A percentile compares a stretch with the other conserved stretches of the same genome.
These are phyloP conservation scores for Geranium brycei DNA, from an alignment of 345 rosid genomes.

Conservation along the genomic window DNA sequence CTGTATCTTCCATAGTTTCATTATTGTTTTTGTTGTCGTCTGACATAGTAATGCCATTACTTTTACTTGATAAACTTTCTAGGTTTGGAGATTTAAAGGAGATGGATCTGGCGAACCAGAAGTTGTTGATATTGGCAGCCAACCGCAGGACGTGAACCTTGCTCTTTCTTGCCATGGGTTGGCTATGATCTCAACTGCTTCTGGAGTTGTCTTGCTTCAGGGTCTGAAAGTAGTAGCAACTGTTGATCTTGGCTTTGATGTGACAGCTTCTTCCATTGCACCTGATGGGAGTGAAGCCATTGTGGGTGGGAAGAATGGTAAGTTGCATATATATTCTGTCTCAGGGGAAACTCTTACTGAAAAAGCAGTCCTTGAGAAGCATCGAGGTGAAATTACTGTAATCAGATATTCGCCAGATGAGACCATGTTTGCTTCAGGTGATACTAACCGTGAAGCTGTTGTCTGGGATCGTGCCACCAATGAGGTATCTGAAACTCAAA, in stretches of 20 bases:
- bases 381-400: conserved; percentile 74
- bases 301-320: conserved; percentile 74
- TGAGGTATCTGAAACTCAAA: conserved; percentile 38
- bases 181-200: conserved; percentile 52
- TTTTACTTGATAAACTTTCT: too few species aligned
- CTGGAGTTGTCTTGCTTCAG: conserved; percentile 68
- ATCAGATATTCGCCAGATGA: conserved; percentile 77
- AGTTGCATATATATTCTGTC: conserved; percentile 56
- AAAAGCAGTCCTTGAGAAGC: conserved; percentile 74
- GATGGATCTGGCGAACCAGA: conserved; percentile 33
- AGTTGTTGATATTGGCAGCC: conserved; percentile 58
- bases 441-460: conserved; percentile 75
- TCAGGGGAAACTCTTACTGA: conserved; percentile 57
- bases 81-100: neutral
- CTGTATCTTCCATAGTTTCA: neutral
- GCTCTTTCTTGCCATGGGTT: conserved; percentile 56
- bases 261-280: conserved; percentile 66
- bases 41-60: too few species aligned
- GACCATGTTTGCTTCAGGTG: conserved; percentile 90
- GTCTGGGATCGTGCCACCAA: conserved; percentile 74
- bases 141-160: conserved; percentile 80
- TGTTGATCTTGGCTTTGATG: conserved; percentile 58
- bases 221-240: conserved; percentile 59
- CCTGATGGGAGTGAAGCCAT: conserved; percentile 92
- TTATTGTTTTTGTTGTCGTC: too few species aligned